phyloP scores from a whole-genome alignment of 305 asterid genomes.

The Fraxinus ornus region DNA sequence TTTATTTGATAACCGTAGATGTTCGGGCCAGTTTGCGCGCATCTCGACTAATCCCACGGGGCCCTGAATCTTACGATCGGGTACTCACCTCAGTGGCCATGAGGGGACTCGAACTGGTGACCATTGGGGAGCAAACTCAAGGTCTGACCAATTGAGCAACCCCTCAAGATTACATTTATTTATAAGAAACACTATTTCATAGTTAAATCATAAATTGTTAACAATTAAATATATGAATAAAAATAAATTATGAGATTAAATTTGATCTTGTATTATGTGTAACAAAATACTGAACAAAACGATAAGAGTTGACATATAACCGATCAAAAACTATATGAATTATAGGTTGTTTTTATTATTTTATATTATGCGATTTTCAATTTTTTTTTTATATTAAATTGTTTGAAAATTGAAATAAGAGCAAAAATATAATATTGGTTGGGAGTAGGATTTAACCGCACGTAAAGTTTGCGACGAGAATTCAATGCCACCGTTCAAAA shows the following conservation, averaged over 20 bases:
- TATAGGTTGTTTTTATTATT: no score
- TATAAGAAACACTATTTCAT: background rate
- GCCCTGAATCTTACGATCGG: no score
- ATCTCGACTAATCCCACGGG: no score
- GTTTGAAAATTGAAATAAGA: background rate
- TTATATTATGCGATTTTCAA: background rate
- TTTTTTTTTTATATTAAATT: background rate
- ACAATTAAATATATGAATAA: background rate
- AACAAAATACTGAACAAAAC: background rate
- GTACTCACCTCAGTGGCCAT: no score
- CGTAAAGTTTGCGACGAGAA: background rate
- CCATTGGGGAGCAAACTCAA: no score
- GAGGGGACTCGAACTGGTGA: no score
- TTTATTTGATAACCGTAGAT: no score
- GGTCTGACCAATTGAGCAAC: no score
- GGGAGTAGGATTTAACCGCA: background rate
- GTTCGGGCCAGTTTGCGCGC: no score
- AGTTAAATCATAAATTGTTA: background rate
- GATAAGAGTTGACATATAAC: background rate
- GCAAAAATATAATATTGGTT: background rate
- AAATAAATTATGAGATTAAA: no score
- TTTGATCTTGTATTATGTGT: background rate
- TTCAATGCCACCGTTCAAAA: conserved; percentile 1
- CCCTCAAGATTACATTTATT: no score
- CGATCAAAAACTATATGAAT: no score